phyloP scores from a whole-genome alignment of 2,329 filamentous ascomycete species.

The Monosporascus sp. region DNA sequence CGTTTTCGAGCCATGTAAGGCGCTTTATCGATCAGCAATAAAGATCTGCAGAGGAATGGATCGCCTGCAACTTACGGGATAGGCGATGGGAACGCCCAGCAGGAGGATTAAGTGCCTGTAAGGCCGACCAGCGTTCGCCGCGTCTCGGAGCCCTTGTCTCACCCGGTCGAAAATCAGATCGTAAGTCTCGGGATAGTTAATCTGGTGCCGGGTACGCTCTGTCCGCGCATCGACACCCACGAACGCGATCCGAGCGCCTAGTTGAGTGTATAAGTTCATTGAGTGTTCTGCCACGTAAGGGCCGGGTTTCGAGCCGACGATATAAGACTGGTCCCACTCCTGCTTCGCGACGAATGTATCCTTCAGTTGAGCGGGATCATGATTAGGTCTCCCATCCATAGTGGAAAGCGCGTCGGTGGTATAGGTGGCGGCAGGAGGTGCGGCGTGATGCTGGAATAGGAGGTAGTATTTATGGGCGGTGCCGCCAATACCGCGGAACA shows the following conservation, averaged over 20 bases:
- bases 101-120: constrained; percentile 86
- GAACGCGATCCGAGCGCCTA: constrained; percentile 79
- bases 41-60: constrained; percentile 19
- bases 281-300: constrained; percentile 89
- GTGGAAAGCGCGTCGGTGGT: constrained; percentile 63
- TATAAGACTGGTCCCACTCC: constrained; percentile 65
- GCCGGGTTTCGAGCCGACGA: constrained; percentile 69
- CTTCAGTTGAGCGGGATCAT: constrained; percentile 67
- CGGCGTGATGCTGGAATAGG: constrained; percentile 91
- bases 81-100: constrained; percentile 80
- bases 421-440: constrained; percentile 79
- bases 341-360: constrained; percentile 63
- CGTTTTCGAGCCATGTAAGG: constrained; percentile 94
- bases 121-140: constrained; percentile 60
- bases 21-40: constrained; percentile 42
- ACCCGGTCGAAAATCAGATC: constrained; percentile 75
- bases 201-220: constrained; percentile 87
- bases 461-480: constrained; percentile 97
- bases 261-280: constrained; percentile 76
- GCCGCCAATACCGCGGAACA: constrained; percentile 87
- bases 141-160: constrained; percentile 66
- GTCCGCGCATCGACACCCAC: constrained; percentile 89
- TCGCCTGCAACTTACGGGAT: constrained; percentile 56
- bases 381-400: constrained; percentile 51
- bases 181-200: constrained; percentile 92